These are phyloP conservation scores for Globisporangium mamillatum DNA, from an alignment of 352 stramenopile genomes.

Conservation along the genomic window DNA sequence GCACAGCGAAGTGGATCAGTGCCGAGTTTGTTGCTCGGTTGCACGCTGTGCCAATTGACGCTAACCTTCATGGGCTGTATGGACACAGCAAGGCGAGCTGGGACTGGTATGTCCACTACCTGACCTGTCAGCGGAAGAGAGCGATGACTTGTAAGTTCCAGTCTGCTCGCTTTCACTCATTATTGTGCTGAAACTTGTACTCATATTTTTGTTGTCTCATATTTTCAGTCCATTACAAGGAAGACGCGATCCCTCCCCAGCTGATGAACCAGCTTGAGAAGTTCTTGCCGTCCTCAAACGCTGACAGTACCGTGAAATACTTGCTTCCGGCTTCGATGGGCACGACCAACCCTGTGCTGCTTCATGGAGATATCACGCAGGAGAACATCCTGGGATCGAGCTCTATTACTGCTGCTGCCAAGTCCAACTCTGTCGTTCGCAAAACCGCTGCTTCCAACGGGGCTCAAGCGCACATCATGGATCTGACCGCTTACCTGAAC, in stretches of 20 bases:
- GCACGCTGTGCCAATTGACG: conserved; percentile 53
- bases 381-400: conserved; percentile 74
- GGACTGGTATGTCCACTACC: conserved; percentile 82
- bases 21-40: conserved; percentile 54
- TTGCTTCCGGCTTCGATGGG: conserved; percentile 37
- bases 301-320: conserved; percentile 26
- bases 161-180: not conserved
- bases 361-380: conserved; percentile 84
- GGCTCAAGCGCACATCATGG: not conserved
- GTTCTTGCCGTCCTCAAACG: conserved; percentile 45
- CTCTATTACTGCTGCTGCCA: conserved; percentile 4
- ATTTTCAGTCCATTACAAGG: conserved; percentile 54
- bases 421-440: not conserved
- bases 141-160: conserved; percentile 62
- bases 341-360: conserved; percentile 43
- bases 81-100: conserved; percentile 64
- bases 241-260: conserved; percentile 53
- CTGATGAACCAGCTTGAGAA: conserved; percentile 56
- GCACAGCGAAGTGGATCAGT: conserved; percentile 60
- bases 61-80: conserved; percentile 43
- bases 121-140: conserved; percentile 62
- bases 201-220: not conserved
- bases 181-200: conserved; percentile 7
- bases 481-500: conserved; percentile 36
- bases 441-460: conserved; percentile 6